Evolutionary conservation across 441 rosid genomes (phyloP).

Genomic region (Eruca vesicaria): DNA sequence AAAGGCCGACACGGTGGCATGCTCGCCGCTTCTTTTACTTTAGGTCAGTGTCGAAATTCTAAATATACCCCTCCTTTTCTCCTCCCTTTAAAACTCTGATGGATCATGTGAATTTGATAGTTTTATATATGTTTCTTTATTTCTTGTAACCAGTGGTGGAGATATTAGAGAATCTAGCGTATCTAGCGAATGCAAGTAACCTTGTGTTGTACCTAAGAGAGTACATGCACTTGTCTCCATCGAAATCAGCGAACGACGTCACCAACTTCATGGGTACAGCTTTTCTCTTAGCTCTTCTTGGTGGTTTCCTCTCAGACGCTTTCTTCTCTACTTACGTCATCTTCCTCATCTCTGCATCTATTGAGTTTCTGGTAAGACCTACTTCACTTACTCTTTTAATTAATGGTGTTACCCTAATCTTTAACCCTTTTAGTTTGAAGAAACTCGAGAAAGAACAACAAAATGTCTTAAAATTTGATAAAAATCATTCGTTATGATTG

Average conservation of each 20-base stretch:
- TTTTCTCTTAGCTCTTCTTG: conserved; percentile 89
- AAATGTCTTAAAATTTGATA: neutral
- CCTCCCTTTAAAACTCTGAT: neutral
- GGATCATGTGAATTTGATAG: conserved; percentile 22
- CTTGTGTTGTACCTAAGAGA: conserved; percentile 68
- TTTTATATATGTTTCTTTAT: neutral
- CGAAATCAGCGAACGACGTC: conserved; percentile 78
- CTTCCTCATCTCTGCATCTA: conserved; percentile 71
- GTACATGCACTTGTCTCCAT: conserved; percentile 82
- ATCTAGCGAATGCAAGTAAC: conserved; percentile 92
- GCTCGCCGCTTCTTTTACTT: conserved; percentile 73
- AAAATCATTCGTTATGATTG: neutral
- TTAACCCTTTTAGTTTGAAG: neutral
- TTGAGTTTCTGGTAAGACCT: conserved; percentile 69
- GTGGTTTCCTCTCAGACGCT: conserved; percentile 93
- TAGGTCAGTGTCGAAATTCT: conserved; percentile 46
- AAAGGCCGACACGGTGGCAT: conserved; percentile 85
- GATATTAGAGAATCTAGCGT: conserved; percentile 90
- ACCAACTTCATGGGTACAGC: conserved; percentile 98
- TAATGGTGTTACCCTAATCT: neutral
- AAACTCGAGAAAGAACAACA: conserved; percentile 1
- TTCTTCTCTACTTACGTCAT: conserved; percentile 73
- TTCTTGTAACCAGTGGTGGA: conserved; percentile 55
- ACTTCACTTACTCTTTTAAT: neutral
- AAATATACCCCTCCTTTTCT: conserved; percentile 5